A percentile compares a stretch with the other conserved stretches of the same genome.
Conservation (phyloP, 1,284 basidiomycete genomes). For the Cryptococcus amylolentus region DNA sequence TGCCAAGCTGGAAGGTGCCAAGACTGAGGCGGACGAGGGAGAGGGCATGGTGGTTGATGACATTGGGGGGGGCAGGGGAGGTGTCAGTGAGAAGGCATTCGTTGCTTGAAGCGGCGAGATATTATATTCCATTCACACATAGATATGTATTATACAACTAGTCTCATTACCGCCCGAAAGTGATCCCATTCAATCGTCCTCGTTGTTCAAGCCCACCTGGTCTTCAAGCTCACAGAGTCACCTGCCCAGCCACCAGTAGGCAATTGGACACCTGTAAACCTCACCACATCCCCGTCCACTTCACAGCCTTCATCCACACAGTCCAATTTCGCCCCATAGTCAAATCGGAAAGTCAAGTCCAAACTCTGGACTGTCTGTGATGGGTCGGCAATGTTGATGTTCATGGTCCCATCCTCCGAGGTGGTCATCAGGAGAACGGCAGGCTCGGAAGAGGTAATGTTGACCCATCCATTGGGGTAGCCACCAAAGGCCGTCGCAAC, state of each 20-base stretch:
- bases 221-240: background rate
- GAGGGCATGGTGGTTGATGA: background rate
- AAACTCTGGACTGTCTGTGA: conserved; percentile 43
- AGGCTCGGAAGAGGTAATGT: conserved; percentile 51
- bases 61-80: conserved; percentile 1
- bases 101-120: background rate
- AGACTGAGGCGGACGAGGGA: background rate
- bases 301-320: conserved; percentile 10
- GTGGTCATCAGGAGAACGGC: conserved; percentile 54
- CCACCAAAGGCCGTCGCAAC: conserved; percentile 15
- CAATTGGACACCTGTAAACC: background rate
- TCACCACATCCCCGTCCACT: background rate
- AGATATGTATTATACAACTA: background rate
- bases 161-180: conserved; percentile 35
- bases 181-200: too few species aligned
- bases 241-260: background rate
- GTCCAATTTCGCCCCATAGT: background rate
- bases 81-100: background rate
- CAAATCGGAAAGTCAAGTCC: conserved; percentile 5
- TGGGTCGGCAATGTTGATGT: conserved; percentile 60
- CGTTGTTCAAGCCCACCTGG: background rate
- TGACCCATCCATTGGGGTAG: conserved; percentile 38
- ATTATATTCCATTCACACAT: background rate
- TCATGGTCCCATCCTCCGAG: conserved; percentile 34
- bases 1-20: background rate